Base-by-base conservation (phyloP, 1,284 basidiomycete genomes). In the Sphaerobolus stellatus region DNA sequence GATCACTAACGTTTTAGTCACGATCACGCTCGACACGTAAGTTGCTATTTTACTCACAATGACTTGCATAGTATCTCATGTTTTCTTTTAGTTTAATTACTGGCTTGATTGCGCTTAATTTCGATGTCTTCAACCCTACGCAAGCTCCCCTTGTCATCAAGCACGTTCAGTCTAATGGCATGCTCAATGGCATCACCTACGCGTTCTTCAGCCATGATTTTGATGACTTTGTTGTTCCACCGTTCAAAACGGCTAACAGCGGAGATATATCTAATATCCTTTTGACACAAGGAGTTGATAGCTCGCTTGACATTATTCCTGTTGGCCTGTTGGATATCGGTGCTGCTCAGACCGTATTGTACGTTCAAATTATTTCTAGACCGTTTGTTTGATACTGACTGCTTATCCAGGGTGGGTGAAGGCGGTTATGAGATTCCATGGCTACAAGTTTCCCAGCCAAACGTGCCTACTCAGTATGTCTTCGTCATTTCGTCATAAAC, bases 91-190 rank as follows among this genome's bases (percentile, higher is more conserved):
- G 77, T 1, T 65, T 86, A 20, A 25, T 75, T n/a, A 75, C 72
- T 24, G 81, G 83, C 61, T 58, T 79, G 30, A 76, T 86, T 27
- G 62, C 73, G 3, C 68, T 82, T 56, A 75, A 81, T 62, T 83
- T 85, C 59, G 78, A 82, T 56, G 80, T 83, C 58, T 65, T 73
- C 54, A 87, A 88, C 61, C 83, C 84, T 2, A 67, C 86, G 7
- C 79, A 77, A 56, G 71, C 80, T 2, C 76, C 80, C 27, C 70
- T 88, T 20, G 68, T 76, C 28, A 72, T 88, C 57, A 71, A 76
- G 47, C 80, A 77, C 56, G 74, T 82, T 0, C 85, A 87, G 62
- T 71, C 76, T 9, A 82, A 86, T 60, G 70, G 75, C 1, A 72
- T 77, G 1, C 68, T 84, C 4, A 66, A 80, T 36, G 81, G 81